Percentiles rank a stretch among this genome's conserved stretches.
These are phyloP conservation scores for Xanthoconium separans DNA, from an alignment of 1,284 basidiomycete species.

Conservation along the genomic window DNA sequence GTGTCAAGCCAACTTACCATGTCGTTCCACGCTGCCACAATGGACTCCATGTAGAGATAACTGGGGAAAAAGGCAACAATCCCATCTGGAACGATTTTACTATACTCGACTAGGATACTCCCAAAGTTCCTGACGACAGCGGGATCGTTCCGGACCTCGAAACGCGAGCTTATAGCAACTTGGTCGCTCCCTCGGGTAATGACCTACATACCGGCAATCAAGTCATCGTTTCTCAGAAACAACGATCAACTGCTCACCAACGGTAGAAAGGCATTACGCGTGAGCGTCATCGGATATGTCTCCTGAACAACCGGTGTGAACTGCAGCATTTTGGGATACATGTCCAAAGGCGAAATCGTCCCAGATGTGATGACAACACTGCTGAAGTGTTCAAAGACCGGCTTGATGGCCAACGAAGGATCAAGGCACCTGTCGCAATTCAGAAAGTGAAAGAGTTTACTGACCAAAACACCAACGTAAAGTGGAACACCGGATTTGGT, in stretches of 20 bases:
- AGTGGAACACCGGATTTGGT: slow-evolving; percentile 98
- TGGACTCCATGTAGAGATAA: slow-evolving; percentile 99
- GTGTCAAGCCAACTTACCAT: slow-evolving; percentile 66
- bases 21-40: slow-evolving; percentile 99
- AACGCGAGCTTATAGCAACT: slow-evolving; percentile 97
- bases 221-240: neutral
- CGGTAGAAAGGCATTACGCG: slow-evolving; percentile 96
- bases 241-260: slow-evolving; percentile 53
- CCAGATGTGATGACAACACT: slow-evolving; percentile 99
- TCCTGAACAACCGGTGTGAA: slow-evolving; percentile 98
- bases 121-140: slow-evolving; percentile 99
- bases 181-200: slow-evolving; percentile 98
- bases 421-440: slow-evolving; percentile 78
- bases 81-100: slow-evolving; percentile 98
- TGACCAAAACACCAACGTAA: slow-evolving; percentile 64
- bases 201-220: slow-evolving; percentile 52
- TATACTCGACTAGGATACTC: slow-evolving; percentile 96
- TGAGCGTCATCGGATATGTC: slow-evolving; percentile 97
- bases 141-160: slow-evolving; percentile 99
- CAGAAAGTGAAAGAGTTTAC: slow-evolving; percentile 3
- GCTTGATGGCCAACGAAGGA: slow-evolving; percentile 96
- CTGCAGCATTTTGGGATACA: slow-evolving; percentile 99
- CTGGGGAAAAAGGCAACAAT: slow-evolving; percentile 99
- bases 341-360: slow-evolving; percentile 97
- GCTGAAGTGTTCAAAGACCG: slow-evolving; percentile 97